Conservation (phyloP, 1,139 yeast genomes). For the Pichia sp. region DNA sequence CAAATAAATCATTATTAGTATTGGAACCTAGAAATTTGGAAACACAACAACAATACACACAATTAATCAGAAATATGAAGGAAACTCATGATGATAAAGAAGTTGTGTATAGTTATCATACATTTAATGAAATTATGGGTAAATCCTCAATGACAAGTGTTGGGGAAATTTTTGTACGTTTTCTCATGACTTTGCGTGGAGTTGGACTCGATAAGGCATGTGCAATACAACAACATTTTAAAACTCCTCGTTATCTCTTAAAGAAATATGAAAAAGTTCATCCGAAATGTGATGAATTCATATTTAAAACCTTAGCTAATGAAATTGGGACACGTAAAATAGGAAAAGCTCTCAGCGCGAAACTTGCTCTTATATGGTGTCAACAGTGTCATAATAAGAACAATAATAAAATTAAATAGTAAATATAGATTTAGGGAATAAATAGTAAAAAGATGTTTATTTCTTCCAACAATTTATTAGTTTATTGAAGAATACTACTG, state of each 20-base stretch:
- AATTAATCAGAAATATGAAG: constrained; percentile 38
- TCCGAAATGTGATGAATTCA: constrained; percentile 33
- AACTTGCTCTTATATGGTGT: constrained; percentile 61
- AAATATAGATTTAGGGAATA: no score
- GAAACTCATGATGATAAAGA: constrained; percentile 35
- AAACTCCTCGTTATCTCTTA: constrained; percentile 55
- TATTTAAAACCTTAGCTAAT: constrained; percentile 40
- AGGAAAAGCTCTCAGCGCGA: constrained; percentile 43
- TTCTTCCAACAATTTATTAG: no score
- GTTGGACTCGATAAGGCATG: constrained; percentile 80
- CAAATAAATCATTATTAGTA: constrained; percentile 36
- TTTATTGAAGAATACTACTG: no score
- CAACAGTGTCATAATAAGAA: no score
- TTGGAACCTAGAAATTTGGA: constrained; percentile 45
- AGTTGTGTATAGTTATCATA: constrained; percentile 57
- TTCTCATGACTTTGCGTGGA: constrained; percentile 78
- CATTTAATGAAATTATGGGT: constrained; percentile 64
- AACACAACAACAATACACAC: constrained; percentile 47
- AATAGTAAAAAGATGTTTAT: no score
- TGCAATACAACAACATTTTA: constrained; percentile 59
- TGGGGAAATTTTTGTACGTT: constrained; percentile 65
- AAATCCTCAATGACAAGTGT: constrained; percentile 70
- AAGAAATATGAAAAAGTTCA: constrained; percentile 36
- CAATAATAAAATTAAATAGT: no score
- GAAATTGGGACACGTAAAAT: constrained; percentile 48